phyloP scores from a whole-genome alignment of 805 yeast species.

The Spathaspora gorwiae region DNA sequence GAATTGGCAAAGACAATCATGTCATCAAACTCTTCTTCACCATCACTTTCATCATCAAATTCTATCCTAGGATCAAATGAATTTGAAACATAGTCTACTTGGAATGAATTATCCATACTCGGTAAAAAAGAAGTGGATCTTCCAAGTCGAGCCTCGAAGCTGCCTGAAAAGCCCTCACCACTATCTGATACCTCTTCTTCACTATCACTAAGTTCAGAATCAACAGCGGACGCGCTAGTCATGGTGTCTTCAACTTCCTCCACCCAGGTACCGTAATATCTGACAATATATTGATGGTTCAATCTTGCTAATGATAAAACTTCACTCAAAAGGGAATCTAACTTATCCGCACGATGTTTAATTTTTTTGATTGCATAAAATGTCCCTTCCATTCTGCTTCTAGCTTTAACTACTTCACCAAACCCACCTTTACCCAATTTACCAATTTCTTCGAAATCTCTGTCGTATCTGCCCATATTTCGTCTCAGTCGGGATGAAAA shows the following conservation, averaged over 20 bases:
- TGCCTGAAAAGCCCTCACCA: slow-evolving; percentile 14
- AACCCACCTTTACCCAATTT: slow-evolving; percentile 91
- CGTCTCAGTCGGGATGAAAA: slow-evolving; percentile 1
- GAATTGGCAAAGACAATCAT: slow-evolving; percentile 31
- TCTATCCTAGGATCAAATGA: slow-evolving; percentile 57
- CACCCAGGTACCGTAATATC: slow-evolving; percentile 97
- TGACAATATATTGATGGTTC: slow-evolving; percentile 91
- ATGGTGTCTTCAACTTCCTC: slow-evolving; percentile 53
- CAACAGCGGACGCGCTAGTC: slow-evolving; percentile 5
- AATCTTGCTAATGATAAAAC: slow-evolving; percentile 87
- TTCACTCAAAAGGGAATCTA: slow-evolving; percentile 80
- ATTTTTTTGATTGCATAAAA: slow-evolving; percentile 93
- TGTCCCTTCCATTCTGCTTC: slow-evolving; percentile 90
- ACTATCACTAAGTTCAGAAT: slow-evolving; percentile 20
- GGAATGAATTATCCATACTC: slow-evolving; percentile 24
- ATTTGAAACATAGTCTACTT: slow-evolving; percentile 65
- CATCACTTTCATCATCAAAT: slow-evolving; percentile 39
- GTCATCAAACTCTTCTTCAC: slow-evolving; percentile 21
- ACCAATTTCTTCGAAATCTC: slow-evolving; percentile 94
- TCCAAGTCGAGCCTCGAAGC: slow-evolving; percentile 10
- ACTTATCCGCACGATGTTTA: slow-evolving; percentile 71
- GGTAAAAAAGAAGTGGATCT: slow-evolving; percentile 17
- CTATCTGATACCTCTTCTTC: slow-evolving; percentile 9
- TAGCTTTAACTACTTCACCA: slow-evolving; percentile 97
- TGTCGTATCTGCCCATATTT: slow-evolving; percentile 66